Percentiles rank a stretch among this genome's conserved stretches.
Evolutionary conservation across 2,329 filamentous ascomycete species (phyloP).

Genomic region (Trichoderma asperellum): DNA sequence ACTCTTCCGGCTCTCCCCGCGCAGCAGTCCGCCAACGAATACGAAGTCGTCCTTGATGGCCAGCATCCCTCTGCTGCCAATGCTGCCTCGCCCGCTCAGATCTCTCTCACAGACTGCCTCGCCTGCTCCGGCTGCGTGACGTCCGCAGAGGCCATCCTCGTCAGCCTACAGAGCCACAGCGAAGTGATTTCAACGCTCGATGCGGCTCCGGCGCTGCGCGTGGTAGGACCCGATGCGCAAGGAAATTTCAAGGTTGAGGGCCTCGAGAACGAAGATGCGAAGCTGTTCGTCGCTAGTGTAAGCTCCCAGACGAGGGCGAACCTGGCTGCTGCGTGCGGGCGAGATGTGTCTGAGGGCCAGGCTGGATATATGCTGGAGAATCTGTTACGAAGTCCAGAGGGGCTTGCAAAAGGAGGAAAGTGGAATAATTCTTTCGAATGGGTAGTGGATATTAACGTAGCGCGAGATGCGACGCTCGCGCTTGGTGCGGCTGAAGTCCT

Average conservation of each 20-base stretch:
- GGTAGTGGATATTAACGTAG: slow-evolving; percentile 86
- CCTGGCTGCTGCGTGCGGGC: slow-evolving; percentile 80
- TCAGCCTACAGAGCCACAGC: slow-evolving; percentile 89
- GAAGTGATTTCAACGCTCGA: slow-evolving; percentile 88
- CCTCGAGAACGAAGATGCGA: slow-evolving; percentile 63
- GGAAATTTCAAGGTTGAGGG: slow-evolving; percentile 52
- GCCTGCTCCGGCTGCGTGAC: slow-evolving; percentile 98
- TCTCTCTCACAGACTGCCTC: slow-evolving; percentile 95
- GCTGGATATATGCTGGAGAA: slow-evolving; percentile 83
- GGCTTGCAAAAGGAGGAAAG: slow-evolving; percentile 70
- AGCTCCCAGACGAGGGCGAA: slow-evolving; percentile 90
- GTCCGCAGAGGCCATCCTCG: slow-evolving; percentile 94
- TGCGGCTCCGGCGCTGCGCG: slow-evolving; percentile 56
- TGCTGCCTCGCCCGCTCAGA: slow-evolving; percentile 76
- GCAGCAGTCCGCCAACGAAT: slow-evolving; percentile 51
- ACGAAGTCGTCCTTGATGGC: slow-evolving; percentile 95
- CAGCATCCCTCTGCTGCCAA: slow-evolving; percentile 58
- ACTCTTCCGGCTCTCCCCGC: slow-evolving; percentile 69
- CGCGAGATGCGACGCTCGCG: slow-evolving; percentile 82
- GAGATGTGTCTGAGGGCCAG: slow-evolving; percentile 69
- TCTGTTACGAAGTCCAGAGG: slow-evolving; percentile 69
- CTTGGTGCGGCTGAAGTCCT: slow-evolving; percentile 74
- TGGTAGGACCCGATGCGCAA: slow-evolving; percentile 40
- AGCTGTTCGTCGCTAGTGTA: slow-evolving; percentile 87
- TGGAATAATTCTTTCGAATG: slow-evolving; percentile 80